phyloP scores from a whole-genome alignment of 495 filamentous ascomycete species.

The Schizothecium vesticola region DNA sequence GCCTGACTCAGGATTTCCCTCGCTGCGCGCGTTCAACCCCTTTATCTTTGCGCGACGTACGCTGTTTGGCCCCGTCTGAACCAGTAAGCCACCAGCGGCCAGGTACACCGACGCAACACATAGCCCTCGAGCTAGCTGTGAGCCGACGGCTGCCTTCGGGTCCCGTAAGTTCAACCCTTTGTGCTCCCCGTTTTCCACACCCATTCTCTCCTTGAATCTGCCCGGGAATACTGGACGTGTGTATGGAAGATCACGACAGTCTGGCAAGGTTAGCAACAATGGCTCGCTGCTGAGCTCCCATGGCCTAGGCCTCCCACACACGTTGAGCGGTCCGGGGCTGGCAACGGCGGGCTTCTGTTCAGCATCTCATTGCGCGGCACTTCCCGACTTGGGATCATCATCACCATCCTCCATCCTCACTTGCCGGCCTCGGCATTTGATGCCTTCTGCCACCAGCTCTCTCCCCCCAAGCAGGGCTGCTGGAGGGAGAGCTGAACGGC shows the following conservation, averaged over 20 bases:
- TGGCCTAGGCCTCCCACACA: background rate
- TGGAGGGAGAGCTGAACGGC: constrained; percentile 3
- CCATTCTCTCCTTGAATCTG: background rate
- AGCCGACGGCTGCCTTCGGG: background rate
- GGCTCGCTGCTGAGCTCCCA: background rate
- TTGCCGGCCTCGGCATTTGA: background rate
- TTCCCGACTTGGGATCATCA: background rate
- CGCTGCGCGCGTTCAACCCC: background rate
- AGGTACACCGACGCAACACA: background rate
- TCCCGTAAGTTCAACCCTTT: constrained; percentile 23
- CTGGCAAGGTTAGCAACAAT: background rate
- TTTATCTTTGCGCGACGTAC: background rate
- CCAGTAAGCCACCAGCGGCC: background rate
- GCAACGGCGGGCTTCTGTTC: background rate
- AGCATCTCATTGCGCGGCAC: background rate
- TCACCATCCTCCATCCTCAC: background rate
- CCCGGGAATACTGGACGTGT: background rate
- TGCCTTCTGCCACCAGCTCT: background rate
- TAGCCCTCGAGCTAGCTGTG: background rate
- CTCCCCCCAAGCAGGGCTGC: constrained; percentile 1
- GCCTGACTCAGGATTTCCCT: background rate
- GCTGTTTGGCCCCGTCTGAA: background rate
- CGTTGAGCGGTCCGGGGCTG: background rate
- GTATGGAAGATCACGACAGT: background rate
- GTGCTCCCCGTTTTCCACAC: background rate